Percentiles rank a stretch among this genome's conserved stretches.
phyloP scores from a whole-genome alignment of 495 filamentous ascomycete genomes.

The Xylaria longipes region DNA sequence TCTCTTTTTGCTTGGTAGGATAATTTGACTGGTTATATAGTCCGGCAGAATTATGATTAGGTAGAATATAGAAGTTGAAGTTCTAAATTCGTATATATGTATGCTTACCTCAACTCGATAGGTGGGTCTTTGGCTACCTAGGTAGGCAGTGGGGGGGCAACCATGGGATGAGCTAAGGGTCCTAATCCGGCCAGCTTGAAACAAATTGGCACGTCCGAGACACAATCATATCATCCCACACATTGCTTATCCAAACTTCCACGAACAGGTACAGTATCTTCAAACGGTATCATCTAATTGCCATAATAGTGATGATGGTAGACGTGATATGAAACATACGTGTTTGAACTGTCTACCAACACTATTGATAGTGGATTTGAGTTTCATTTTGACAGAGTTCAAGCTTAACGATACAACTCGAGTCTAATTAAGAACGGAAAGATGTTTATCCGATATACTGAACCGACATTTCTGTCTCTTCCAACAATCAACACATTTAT shows the following conservation, averaged over 20 bases:
- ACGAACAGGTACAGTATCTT: neutral
- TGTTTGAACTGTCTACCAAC: neutral
- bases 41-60: neutral
- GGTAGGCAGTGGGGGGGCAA: neutral
- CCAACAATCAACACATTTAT: neutral
- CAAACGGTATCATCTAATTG: neutral
- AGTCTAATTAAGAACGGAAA: too few species aligned
- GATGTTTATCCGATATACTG: neutral
- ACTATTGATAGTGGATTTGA: neutral
- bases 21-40: neutral
- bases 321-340: neutral
- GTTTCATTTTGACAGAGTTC: neutral
- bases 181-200: conserved; percentile 18
- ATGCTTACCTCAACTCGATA: neutral
- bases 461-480: neutral
- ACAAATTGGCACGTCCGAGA: conserved; percentile 11
- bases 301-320: neutral
- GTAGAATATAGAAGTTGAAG: neutral
- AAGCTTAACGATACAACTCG: neutral
- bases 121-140: neutral
- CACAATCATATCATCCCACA: conserved; percentile 7
- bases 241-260: conserved; percentile 6
- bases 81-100: neutral
- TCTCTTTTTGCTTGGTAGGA: too few species aligned
- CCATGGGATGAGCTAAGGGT: neutral